These are phyloP conservation scores for Encephalitozoon intestinalis DNA, from an alignment of 371 early-diverging fungal genomes.

Conservation along the genomic window DNA sequence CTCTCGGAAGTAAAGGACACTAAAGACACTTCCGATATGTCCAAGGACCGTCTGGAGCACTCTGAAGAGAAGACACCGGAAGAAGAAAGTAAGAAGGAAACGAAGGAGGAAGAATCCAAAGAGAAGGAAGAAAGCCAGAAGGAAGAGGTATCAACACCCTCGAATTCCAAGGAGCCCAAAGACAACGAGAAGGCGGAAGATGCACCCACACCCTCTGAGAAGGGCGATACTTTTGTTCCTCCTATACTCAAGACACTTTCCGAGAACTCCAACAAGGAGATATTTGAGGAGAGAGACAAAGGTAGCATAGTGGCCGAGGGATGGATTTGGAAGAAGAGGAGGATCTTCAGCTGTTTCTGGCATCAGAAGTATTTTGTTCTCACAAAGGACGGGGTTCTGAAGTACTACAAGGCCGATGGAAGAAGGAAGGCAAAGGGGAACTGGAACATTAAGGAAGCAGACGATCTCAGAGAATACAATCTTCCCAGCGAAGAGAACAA, in stretches of 20 bases:
- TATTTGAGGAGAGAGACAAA: conserved; percentile 34
- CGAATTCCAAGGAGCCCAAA: background rate
- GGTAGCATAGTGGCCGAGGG: conserved; percentile 41
- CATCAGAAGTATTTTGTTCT: conserved; percentile 52
- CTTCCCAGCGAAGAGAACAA: background rate
- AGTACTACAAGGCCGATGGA: conserved; percentile 44
- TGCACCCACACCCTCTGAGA: background rate
- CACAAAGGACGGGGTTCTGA: conserved; percentile 39
- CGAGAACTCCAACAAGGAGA: conserved; percentile 6
- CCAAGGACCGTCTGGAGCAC: too few relatives aligned
- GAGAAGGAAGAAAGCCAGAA: background rate
- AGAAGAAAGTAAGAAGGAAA: background rate
- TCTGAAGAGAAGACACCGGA: too few relatives aligned
- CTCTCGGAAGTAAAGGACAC: background rate
- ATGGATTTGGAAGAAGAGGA: conserved; percentile 41
- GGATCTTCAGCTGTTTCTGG: conserved; percentile 54
- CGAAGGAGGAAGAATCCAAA: background rate
- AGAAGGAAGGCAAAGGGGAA: conserved; percentile 39
- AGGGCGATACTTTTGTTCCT: background rate
- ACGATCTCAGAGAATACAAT: background rate
- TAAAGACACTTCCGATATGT: background rate
- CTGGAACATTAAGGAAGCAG: conserved; percentile 24
- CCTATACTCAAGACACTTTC: background rate
- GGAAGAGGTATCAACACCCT: background rate
- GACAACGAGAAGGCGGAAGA: background rate